Evolutionary conservation across 768 basidiomycete genomes (phyloP).

Genomic region (Trametes cinnabarina): DNA sequence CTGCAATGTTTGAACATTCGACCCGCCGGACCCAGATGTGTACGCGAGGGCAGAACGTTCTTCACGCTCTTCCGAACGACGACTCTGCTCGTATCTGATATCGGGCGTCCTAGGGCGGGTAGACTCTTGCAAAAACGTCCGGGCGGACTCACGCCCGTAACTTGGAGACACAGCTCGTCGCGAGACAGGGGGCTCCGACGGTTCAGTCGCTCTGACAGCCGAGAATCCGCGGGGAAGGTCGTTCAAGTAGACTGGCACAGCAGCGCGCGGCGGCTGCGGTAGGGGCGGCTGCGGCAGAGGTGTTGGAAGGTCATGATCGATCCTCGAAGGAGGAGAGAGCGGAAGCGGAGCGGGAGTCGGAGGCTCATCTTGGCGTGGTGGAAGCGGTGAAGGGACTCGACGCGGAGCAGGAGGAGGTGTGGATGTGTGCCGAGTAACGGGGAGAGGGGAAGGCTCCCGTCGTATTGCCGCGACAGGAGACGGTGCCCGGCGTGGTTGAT

Average conservation of each 20-base stretch:
- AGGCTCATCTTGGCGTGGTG: slow-evolving; percentile 11
- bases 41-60: slow-evolving; percentile 6
- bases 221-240: slow-evolving; percentile 10
- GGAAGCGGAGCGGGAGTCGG: slow-evolving; percentile 21
- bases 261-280: slow-evolving; percentile 19
- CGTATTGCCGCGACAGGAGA: background rate
- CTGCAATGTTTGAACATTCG: slow-evolving; percentile 8
- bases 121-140: background rate
- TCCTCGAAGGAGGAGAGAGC: slow-evolving; percentile 17
- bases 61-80: slow-evolving; percentile 13
- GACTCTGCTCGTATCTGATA: slow-evolving; percentile 9
- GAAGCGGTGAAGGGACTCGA: slow-evolving; percentile 6
- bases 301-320: slow-evolving; percentile 18
- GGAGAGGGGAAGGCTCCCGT: slow-evolving; percentile 3
- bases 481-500: background rate
- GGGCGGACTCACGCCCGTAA: background rate
- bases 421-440: background rate
- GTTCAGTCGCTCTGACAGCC: background rate
- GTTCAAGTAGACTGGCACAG: slow-evolving; percentile 10
- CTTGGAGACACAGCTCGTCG: background rate
- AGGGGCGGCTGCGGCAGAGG: slow-evolving; percentile 23
- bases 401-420: slow-evolving; percentile 8
- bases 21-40: slow-evolving; percentile 18
- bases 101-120: slow-evolving; percentile 7
- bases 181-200: background rate